Base-by-base conservation (phyloP, 139 green algal species). In the Ulvella scutata region DNA sequence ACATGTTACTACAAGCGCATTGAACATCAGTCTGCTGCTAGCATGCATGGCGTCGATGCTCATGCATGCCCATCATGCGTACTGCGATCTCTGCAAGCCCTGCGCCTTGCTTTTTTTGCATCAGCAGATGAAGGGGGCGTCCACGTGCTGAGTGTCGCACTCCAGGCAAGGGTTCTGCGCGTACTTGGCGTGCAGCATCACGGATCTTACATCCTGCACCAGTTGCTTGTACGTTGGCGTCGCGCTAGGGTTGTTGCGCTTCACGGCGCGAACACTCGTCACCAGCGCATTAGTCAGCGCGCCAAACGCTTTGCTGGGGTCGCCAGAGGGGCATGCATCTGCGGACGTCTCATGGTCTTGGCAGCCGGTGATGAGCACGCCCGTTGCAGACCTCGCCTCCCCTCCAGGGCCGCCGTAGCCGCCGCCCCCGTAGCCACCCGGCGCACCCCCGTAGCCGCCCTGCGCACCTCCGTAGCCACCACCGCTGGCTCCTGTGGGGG, bases 101-200 rank as follows among this genome's bases (percentile, higher is more conserved):
- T n/a, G n/a, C n/a, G n/a, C n/a, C n/a, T n/a, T n/a, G n/a, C n/a
- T n/a, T n/a, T n/a, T n/a, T n/a, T n/a, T n/a, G n/a, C n/a, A n/a
- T n/a, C n/a, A 67, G 51, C 51, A 67, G 34, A 90, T 82, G 75
- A 90, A 90, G 3, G 74, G 36, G 23, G 62, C 35, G 59, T 90
- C 81, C 26, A 85, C 86, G 75, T 83, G 79, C 3, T 31, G 33
- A 9, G 62, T 17, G 40, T 78, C 81, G 80, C 86, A 89, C 80
- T 90, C 86, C 51, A 91, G 78, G 81, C 85, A 89, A 4, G 85
- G 86, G 78, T 88, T 89, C 81, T 89, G 85, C 2, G 72, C 38
- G 76, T 85, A 89, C 23, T 79, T 38, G 0, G 76, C 78, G 61
- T 85, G 76, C 62, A 26, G 33, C 43, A 91, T 78, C 26, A 77